A percentile compares a stretch with the other conserved stretches of the same genome.
Evolutionary conservation across 2,329 filamentous ascomycete genomes (phyloP).

Genomic region (Eutypa lata): DNA sequence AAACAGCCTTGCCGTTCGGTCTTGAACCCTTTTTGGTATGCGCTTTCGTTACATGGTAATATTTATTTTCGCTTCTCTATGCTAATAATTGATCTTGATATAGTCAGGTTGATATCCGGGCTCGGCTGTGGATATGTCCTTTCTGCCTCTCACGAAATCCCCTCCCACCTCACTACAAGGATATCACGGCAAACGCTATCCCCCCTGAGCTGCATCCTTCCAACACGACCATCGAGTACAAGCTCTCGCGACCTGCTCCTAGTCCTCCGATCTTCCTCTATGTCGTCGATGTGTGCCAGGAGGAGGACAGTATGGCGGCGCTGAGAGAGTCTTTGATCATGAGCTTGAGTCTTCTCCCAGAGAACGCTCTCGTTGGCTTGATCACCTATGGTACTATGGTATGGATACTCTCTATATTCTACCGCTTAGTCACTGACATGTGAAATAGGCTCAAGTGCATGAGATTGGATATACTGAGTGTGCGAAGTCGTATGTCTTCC

Average conservation of each 20-base stretch:
- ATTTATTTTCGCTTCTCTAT: neutral
- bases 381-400: conserved; percentile 94
- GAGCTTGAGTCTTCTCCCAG: conserved; percentile 78
- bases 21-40: conserved; percentile 93
- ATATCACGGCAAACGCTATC: conserved; percentile 79
- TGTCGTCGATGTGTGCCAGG: conserved; percentile 84
- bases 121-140: conserved; percentile 83
- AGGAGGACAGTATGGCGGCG: conserved; percentile 79
- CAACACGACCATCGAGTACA: conserved; percentile 89
- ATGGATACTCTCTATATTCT: conserved; percentile 22
- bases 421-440: conserved; percentile 17
- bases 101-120: conserved; percentile 80
- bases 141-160: conserved; percentile 84
- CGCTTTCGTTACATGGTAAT: conserved; percentile 4
- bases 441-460: conserved; percentile 78
- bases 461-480: conserved; percentile 98
- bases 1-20: conserved; percentile 94
- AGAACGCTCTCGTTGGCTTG: conserved; percentile 77
- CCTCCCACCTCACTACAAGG: conserved; percentile 83
- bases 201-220: conserved; percentile 77
- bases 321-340: conserved; percentile 84
- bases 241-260: conserved; percentile 76
- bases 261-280: conserved; percentile 83
- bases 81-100: conserved; percentile 15
- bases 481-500: conserved; percentile 97